These are phyloP conservation scores for Glycine tomentella DNA, from an alignment of 306 rosid genomes.

Conservation along the genomic window DNA sequence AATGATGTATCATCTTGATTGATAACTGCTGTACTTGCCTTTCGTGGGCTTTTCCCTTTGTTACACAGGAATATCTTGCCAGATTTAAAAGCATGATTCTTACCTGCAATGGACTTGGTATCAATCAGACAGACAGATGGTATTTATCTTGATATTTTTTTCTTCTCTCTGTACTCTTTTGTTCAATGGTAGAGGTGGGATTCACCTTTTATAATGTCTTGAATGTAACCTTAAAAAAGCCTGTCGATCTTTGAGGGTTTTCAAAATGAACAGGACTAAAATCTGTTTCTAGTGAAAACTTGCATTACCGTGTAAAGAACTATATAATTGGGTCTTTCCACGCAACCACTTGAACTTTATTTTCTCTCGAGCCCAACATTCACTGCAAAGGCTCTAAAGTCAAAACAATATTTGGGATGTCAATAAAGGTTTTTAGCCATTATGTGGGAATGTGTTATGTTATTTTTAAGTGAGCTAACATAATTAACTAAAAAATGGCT, in stretches of 20 bases:
- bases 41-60: constrained; percentile 23
- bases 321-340: constrained; percentile 11
- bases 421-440: constrained; percentile 23
- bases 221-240: background rate
- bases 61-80: constrained; percentile 73
- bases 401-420: background rate
- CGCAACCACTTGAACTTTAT: constrained; percentile 8
- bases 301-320: background rate
- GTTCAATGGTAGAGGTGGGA: constrained; percentile 20
- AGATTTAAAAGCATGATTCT: constrained; percentile 88
- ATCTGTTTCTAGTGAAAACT: background rate
- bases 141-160: constrained; percentile 41
- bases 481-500: background rate
- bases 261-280: background rate
- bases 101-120: constrained; percentile 87
- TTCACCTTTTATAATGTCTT: background rate
- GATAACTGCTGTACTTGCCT: constrained; percentile 26
- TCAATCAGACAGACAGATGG: constrained; percentile 61
- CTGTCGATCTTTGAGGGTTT: constrained; percentile 1
- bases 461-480: background rate
- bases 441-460: background rate
- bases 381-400: constrained; percentile 2
- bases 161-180: constrained; percentile 11
- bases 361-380: background rate
- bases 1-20: constrained; percentile 19